Conservation (phyloP, 495 filamentous ascomycete species). For the Penicillium angulare region DNA sequence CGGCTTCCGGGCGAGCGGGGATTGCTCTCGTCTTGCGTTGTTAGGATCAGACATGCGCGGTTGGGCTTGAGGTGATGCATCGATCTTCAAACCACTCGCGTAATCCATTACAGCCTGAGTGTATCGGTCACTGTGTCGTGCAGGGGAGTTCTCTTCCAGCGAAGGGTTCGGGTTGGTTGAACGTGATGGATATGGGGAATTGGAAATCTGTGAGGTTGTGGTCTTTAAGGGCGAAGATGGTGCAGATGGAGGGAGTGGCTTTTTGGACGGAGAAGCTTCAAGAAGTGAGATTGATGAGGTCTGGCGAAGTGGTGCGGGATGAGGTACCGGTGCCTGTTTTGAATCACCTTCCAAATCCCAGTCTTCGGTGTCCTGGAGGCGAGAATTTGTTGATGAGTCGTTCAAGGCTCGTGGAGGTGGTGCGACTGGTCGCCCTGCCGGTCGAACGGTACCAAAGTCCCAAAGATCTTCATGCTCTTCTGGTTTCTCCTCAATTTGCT, state of each 20-base stretch:
- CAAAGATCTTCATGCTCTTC: slow-evolving; percentile 65
- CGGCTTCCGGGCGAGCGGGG: slow-evolving; percentile 4
- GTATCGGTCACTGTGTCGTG: slow-evolving; percentile 9
- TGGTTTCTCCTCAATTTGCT: slow-evolving; percentile 27
- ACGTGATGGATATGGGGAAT: slow-evolving; percentile 1
- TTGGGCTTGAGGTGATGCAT: neutral
- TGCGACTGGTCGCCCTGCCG: slow-evolving; percentile 56
- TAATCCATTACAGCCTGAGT: slow-evolving; percentile 12
- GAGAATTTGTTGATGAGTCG: slow-evolving; percentile 67
- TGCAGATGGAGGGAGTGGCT: slow-evolving; percentile 13
- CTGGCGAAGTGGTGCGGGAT: neutral
- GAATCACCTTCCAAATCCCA: slow-evolving; percentile 41
- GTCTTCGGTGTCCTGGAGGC: slow-evolving; percentile 45
- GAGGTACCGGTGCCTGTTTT: slow-evolving; percentile 23
- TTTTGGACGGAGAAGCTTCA: slow-evolving; percentile 14
- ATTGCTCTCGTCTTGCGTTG: neutral
- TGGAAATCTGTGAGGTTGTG: neutral
- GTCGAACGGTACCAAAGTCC: slow-evolving; percentile 92
- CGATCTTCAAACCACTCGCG: neutral
- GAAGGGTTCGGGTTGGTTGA: slow-evolving; percentile 11
- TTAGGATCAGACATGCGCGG: neutral
- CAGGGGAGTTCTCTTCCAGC: slow-evolving; percentile 4
- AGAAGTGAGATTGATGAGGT: neutral
- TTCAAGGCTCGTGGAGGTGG: slow-evolving; percentile 62
- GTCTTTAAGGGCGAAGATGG: slow-evolving; percentile 1